Conservation (phyloP, 2,329 filamentous ascomycete species). For the Sporothrix dimorphospora region DNA sequence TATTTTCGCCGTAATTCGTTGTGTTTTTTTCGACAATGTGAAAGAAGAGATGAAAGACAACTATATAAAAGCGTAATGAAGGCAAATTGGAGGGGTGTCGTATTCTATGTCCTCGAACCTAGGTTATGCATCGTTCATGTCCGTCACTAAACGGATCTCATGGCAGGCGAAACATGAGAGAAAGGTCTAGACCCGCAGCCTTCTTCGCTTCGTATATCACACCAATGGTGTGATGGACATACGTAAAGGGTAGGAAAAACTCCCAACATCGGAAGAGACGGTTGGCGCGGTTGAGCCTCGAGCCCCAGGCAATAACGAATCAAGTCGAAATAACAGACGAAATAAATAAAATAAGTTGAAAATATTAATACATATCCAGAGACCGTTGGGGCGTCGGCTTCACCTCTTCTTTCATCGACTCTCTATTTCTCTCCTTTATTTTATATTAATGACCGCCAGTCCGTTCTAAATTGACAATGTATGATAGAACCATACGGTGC, state of each 20-base stretch:
- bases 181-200: neutral
- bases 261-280: neutral
- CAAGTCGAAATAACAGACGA: too few species aligned
- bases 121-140: neutral
- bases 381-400: neutral
- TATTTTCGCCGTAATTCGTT: too few species aligned
- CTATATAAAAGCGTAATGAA: neutral
- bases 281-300: neutral
- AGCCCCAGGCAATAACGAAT: too few species aligned
- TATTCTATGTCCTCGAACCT: neutral
- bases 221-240: neutral
- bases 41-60: too few species aligned
- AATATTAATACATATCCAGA: too few species aligned
- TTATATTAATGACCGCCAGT: neutral
- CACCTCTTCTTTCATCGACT: neutral
- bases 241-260: neutral
- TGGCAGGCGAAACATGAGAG: neutral
- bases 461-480: neutral
- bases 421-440: neutral
- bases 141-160: neutral
- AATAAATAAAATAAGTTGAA: too few species aligned
- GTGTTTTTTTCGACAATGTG: too few species aligned
- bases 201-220: neutral
- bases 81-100: neutral
- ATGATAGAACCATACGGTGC: neutral